Evolutionary conservation across 2,329 filamentous ascomycete species (phyloP).

Genomic region (Aureobasidium sp.): DNA sequence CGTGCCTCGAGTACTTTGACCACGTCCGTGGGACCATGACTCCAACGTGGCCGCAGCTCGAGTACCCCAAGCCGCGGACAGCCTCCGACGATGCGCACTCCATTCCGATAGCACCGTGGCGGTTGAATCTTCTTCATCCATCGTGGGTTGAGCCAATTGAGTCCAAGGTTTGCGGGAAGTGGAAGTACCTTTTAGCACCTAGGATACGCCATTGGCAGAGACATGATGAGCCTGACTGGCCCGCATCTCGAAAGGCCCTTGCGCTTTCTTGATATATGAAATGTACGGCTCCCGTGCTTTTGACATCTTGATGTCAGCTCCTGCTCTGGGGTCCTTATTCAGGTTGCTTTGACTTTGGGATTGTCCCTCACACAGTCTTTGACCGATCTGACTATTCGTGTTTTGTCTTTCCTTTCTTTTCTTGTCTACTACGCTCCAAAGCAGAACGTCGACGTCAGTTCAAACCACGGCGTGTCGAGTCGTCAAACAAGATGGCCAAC

Average conservation of each 20-base stretch:
- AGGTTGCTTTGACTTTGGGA: neutral
- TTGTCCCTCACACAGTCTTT: conserved; percentile 1
- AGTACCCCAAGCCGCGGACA: neutral
- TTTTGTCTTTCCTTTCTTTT: neutral
- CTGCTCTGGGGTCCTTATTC: neutral
- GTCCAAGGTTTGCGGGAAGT: neutral
- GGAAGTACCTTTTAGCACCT: neutral
- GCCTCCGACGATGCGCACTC: neutral
- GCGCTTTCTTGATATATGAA: neutral
- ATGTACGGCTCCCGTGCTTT: neutral
- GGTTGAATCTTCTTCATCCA: neutral
- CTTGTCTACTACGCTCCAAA: neutral
- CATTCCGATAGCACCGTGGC: conserved; percentile 2
- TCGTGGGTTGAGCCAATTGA: neutral
- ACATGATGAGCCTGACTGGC: neutral
- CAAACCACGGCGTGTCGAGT: neutral
- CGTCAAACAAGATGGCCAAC: neutral
- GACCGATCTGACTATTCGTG: neutral
- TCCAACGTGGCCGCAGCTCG: conserved; percentile 9
- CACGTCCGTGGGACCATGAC: neutral
- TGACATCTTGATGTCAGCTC: neutral
- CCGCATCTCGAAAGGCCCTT: neutral
- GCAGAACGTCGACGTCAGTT: neutral
- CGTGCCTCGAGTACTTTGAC: neutral
- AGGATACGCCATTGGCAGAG: neutral